phyloP scores from a whole-genome alignment of 129 eudicot species.

The Centaurea solstitialis region DNA sequence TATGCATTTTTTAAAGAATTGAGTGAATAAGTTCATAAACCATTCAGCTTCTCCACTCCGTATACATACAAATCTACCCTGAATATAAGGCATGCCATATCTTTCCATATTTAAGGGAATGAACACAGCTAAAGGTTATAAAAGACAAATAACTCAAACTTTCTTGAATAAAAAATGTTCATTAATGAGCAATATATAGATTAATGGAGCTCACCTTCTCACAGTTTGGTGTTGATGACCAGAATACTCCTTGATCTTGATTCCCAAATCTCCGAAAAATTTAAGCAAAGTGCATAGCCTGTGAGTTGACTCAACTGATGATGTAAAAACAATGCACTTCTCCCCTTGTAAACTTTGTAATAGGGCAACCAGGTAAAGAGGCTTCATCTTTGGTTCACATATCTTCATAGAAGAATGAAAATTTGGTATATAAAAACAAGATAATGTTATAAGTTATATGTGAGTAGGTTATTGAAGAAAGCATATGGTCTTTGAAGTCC shows the following conservation, averaged over 20 bases:
- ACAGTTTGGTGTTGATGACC: slow-evolving; percentile 80
- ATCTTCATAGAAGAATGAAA: slow-evolving; percentile 45
- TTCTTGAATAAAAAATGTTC: background rate
- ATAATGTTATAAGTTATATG: slow-evolving; percentile 6
- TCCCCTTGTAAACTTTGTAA: slow-evolving; percentile 69
- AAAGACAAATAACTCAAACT: background rate
- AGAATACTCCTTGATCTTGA: slow-evolving; percentile 73
- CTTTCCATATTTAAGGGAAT: too few relatives aligned
- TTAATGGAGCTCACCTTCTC: slow-evolving; percentile 55
- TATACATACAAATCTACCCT: too few relatives aligned
- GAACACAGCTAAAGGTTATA: background rate
- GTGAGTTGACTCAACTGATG: slow-evolving; percentile 82
- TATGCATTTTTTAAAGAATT: background rate
- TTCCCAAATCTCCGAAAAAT: slow-evolving; percentile 62
- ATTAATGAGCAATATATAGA: background rate
- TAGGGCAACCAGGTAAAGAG: slow-evolving; percentile 67
- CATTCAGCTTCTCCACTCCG: too few relatives aligned
- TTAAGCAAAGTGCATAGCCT: slow-evolving; percentile 71
- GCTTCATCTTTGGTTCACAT: slow-evolving; percentile 74
- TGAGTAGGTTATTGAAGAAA: background rate
- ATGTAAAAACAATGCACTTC: slow-evolving; percentile 87
- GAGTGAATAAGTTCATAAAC: too few relatives aligned
- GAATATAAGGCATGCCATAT: too few relatives aligned
- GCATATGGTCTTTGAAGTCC: background rate
- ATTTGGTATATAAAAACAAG: background rate